Evolutionary conservation across 768 basidiomycete genomes (phyloP), one percentile per base, ranked within the genome.

Genomic region (Podaxis mareebaensis): DNA sequence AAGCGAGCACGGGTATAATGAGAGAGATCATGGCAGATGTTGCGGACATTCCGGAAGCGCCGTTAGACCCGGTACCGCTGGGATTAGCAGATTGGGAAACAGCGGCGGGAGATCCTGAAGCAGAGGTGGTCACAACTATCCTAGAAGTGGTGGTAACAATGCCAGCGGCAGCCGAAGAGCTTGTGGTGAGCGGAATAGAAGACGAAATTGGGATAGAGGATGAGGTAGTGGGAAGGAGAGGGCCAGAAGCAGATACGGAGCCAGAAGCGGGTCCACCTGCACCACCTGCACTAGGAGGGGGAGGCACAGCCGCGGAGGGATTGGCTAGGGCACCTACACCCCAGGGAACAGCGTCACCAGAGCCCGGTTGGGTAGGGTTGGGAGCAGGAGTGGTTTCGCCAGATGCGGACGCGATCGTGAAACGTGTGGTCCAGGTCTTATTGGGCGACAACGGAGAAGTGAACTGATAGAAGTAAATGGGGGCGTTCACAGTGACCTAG

Each of bases 381-480:
- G 82, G 60, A 0, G 91, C 80, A 3, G 85, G 68, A 2, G 79
- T 79, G 57, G 80, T 76, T 7, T 74, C 65, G 12, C 84, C 85
- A 26, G 72, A 67, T 3, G 80, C 51, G 38, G 80, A 82, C 3
- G 88, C 85, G 69, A 94, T 91, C 39, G 88, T 77, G 79, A 92
- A 93, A 24, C 92, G 89, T 15, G 84, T 86, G 2, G 91, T 90
- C 92, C 92, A 94, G 39, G 76, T 72, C 70, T 77, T 79, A 54
- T 69, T 70, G 40, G 74, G 1, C 0, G 83, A 70, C 5, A 65
- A 68, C 0, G 81, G 75, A 1, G 84, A 74, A 15, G 83, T 78
- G 79, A 90, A 93, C 69, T 92, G 90, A 74, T 91, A 91, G 78
- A 93, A 93, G 78, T 92, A 93, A 66, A 93, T 86, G 40, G 85